Conservation (phyloP, 495 filamentous ascomycete genomes). For the Parathielavia appendiculata region DNA sequence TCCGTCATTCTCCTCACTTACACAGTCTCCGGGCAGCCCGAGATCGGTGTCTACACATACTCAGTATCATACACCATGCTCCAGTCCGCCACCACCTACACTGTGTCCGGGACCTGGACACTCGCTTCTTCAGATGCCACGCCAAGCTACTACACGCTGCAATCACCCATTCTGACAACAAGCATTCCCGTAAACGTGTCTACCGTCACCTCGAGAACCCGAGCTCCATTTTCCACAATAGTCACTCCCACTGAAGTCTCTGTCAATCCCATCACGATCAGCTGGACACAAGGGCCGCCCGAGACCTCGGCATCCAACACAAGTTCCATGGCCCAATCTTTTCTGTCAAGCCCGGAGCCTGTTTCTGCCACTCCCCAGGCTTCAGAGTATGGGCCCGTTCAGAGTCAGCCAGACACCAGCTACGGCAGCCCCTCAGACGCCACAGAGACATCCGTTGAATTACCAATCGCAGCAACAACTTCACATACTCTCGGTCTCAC, state of each 20-base stretch:
- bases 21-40: constrained; percentile 14
- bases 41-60: constrained; percentile 17
- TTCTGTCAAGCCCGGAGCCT: constrained; percentile 1
- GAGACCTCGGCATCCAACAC: background rate
- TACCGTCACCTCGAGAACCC: background rate
- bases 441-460: no score
- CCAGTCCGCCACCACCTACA: background rate
- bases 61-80: constrained; percentile 23
- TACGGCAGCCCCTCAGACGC: no score
- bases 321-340: no score
- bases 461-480: no score
- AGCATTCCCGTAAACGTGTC: background rate
- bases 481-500: no score
- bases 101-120: background rate
- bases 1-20: constrained; percentile 23
- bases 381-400: background rate
- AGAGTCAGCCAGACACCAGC: no score
- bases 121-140: background rate
- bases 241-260: background rate
- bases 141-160: background rate
- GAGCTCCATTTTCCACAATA: background rate
- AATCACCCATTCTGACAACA: background rate
- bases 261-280: background rate
- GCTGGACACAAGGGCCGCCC: background rate
- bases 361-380: constrained; percentile 3